Evolutionary conservation across 768 basidiomycete species (phyloP).

Genomic region (Mycena epipterygia): DNA sequence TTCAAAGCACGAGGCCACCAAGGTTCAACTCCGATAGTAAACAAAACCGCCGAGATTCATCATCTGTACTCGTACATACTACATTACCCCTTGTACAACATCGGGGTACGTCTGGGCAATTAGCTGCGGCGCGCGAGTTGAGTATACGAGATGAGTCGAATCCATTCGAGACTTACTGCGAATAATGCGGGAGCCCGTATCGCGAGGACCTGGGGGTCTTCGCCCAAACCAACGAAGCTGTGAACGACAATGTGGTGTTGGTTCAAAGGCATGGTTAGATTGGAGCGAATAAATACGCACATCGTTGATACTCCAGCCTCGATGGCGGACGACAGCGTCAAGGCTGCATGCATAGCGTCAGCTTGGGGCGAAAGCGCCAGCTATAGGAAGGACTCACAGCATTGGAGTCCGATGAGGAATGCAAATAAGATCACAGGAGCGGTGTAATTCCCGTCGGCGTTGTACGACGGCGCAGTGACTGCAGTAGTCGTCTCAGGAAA

Average conservation of each 20-base stretch:
- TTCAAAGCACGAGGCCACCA: too few species aligned
- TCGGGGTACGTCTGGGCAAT: slow-evolving; percentile 78
- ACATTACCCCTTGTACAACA: slow-evolving; percentile 72
- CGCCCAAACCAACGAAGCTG: slow-evolving; percentile 87
- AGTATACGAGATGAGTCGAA: slow-evolving; percentile 2
- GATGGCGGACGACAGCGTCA: slow-evolving; percentile 79
- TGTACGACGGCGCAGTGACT: slow-evolving; percentile 85
- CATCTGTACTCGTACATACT: too few species aligned
- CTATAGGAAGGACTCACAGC: slow-evolving; percentile 62
- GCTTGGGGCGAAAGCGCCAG: slow-evolving; percentile 1
- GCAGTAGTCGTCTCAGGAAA: slow-evolving; percentile 12
- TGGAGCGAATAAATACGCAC: slow-evolving; percentile 51
- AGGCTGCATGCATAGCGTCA: slow-evolving; percentile 57
- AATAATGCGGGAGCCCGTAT: slow-evolving; percentile 81
- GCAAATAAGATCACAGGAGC: slow-evolving; percentile 83
- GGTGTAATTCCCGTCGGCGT: slow-evolving; percentile 80
- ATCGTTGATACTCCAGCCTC: slow-evolving; percentile 93
- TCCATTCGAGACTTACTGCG: slow-evolving; percentile 53
- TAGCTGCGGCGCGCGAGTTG: slow-evolving; percentile 55
- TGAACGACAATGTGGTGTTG: neutral
- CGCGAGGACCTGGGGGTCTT: slow-evolving; percentile 85
- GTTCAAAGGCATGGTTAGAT: too few species aligned
- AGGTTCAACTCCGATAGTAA: too few species aligned
- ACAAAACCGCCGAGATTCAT: too few species aligned
- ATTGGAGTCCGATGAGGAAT: slow-evolving; percentile 83